phyloP scores from a whole-genome alignment of 2,329 filamentous ascomycete species.

The Orbilia blumenaviensis region DNA sequence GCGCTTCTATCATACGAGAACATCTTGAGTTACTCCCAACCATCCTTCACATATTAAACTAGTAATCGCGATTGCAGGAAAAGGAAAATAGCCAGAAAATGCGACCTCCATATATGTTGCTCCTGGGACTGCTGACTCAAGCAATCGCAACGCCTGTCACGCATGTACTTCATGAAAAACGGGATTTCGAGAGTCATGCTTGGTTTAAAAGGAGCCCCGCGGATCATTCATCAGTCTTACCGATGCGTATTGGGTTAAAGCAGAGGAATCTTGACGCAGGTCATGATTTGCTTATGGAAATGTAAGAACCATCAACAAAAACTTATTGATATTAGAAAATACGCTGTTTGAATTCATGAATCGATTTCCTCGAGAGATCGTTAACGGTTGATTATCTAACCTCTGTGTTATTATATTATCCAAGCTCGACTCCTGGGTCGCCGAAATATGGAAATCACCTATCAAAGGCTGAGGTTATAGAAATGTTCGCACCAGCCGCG shows the following conservation, averaged over 20 bases:
- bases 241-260: slow-evolving; percentile 64
- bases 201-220: slow-evolving; percentile 61
- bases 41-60: too few species aligned
- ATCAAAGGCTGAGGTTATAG: slow-evolving; percentile 60
- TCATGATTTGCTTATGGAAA: slow-evolving; percentile 63
- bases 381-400: too few species aligned
- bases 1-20: too few species aligned
- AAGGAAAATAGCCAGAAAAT: too few species aligned
- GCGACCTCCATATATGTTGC: neutral
- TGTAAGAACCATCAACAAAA: slow-evolving; percentile 54
- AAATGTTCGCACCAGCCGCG: slow-evolving; percentile 61
- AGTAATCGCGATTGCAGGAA: too few species aligned
- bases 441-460: slow-evolving; percentile 62
- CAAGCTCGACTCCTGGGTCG: slow-evolving; percentile 60
- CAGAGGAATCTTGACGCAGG: slow-evolving; percentile 64
- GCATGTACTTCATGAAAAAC: slow-evolving; percentile 64
- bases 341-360: too few species aligned
- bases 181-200: slow-evolving; percentile 58
- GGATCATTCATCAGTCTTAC: slow-evolving; percentile 59
- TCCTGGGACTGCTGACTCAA: neutral
- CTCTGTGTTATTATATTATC: slow-evolving; percentile 12
- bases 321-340: neutral
- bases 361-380: too few species aligned
- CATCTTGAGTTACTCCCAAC: too few species aligned
- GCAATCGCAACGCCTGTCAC: slow-evolving; percentile 57